Evolutionary conservation across 176 grass and related monocot species (phyloP), one percentile per base, ranked within the genome.

Genomic region (Pharus latifolius): DNA sequence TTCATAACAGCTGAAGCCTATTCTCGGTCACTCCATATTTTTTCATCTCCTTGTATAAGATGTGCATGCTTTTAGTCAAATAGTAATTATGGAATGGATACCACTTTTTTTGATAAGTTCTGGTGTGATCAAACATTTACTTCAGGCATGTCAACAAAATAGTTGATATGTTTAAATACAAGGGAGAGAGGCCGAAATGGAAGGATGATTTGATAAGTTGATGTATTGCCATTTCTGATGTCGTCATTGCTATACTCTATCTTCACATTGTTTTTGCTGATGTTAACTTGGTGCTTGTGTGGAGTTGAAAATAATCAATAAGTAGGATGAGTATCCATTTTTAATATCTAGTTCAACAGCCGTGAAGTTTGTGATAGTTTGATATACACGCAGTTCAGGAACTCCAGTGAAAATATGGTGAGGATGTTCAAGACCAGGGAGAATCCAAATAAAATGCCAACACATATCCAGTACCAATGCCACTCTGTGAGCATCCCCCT

Each of bases 381-480:
- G 18, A 43, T 74, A 72, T 78, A 82, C 78, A 55, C 82, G 92
- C 92, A 73, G 13, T 82, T 87, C 58, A 92, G 82, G 72, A 87
- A 74, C 68, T 87, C 74, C 37, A 97, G 63, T 34, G 93, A 86
- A 69, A 92, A 90, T 65, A 90, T 76, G 57, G 78, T 90, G 69
- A 97, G 67, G 70, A 97, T 88, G 61, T 97, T 97, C 74, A 92
- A 90, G 59, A 83, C 56, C 32, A 97, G 17, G 4, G 89, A 78
- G 66, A 88, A 97, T 59, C 80, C 80, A 56, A 92, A 74, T 74
- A 97, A 83, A 68, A 77, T 56, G 42, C 60, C 22, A 6, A 92
- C 77, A 58, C 76, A 92, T 79, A 87, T 85, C 93, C 93, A 97
- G 43, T 90, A 97, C 89, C 93, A 97, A 43, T 87, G 73, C 83